Conservation (phyloP, 2,329 filamentous ascomycete genomes). For the Atkinsonella texensis region DNA sequence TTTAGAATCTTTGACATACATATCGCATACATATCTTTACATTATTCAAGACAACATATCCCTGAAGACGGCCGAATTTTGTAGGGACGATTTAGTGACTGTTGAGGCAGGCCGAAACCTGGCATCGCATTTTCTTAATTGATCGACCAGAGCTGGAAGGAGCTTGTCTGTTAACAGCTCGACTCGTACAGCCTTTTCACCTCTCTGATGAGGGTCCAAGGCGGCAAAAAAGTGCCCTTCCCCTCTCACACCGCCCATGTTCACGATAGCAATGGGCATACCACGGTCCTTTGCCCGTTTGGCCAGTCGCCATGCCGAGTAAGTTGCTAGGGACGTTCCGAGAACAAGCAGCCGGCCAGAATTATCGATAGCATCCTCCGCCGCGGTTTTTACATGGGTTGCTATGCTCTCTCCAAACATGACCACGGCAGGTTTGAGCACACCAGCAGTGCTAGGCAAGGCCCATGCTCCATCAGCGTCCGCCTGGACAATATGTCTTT, state of each 20-base stretch:
- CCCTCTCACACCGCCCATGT: slow-evolving; percentile 72
- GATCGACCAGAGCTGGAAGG: slow-evolving; percentile 43
- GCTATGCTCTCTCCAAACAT: slow-evolving; percentile 94
- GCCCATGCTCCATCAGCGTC: slow-evolving; percentile 75
- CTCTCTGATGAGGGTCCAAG: slow-evolving; percentile 38
- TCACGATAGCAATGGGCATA: slow-evolving; percentile 80
- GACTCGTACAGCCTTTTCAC: slow-evolving; percentile 41
- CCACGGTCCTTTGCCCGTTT: slow-evolving; percentile 70
- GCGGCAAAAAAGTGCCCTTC: slow-evolving; percentile 60
- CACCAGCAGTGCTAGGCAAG: slow-evolving; percentile 53
- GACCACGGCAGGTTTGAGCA: slow-evolving; percentile 84
- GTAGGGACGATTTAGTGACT: background rate
- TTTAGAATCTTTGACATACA: slow-evolving; percentile 8
- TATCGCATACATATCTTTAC: slow-evolving; percentile 11
- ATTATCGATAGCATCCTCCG: slow-evolving; percentile 68
- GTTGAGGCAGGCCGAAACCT: background rate
- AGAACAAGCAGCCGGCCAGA: slow-evolving; percentile 67
- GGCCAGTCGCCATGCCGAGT: slow-evolving; percentile 84
- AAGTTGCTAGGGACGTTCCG: slow-evolving; percentile 86
- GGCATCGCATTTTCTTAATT: slow-evolving; percentile 25
- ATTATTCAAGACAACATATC: slow-evolving; percentile 44
- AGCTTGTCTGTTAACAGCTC: slow-evolving; percentile 46
- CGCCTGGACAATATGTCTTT: slow-evolving; percentile 47
- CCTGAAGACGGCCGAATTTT: slow-evolving; percentile 32
- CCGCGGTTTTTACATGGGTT: slow-evolving; percentile 54